Evolutionary conservation across 805 yeast species (phyloP), one percentile per base, ranked within the genome.

Genomic region (Candida khao-thaluensis): DNA sequence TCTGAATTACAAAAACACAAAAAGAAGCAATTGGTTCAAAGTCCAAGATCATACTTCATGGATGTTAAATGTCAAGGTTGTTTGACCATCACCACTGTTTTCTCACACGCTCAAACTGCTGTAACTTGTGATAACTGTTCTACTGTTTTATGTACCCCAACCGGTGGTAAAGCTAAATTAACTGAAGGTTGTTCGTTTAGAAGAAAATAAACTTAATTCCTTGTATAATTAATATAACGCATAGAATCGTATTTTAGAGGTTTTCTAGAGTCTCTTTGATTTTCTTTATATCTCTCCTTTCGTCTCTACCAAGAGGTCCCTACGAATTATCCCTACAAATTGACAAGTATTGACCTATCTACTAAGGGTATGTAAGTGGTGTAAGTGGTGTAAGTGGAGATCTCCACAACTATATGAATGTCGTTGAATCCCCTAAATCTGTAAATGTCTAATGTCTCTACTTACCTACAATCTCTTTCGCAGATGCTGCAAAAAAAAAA

Each of bases 51-150:
- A 48, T 93, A 78, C 83, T 93, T 93, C 85, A 90, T 93, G 96
- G 99, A 93, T 70, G 99, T 93, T 62, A 93, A 91, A 76, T 93
- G 99, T 77, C 98, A 95, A 74, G 98, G 99, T 64, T 93, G 99
- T 80, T 81, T 91, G 72, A 85, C 83, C 83, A 93, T 93, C 79
- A 89, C 99, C 74, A 91, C 97, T 59, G 98, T 93, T 57, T 93
- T 93, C 85, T 91, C 98, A 53, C 99, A 93, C 76, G 98, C 99
- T 58, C 99, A 93, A 81, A 93, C 99, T 63, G 98, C 97, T 64
- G 99, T 93, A 65, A 85, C 96, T 66, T 93, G 99, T 82, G 98
- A 95, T 68, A 82, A 95, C 42, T 93, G 99, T 79, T 83, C 98
- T 57, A 88, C 96, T 56, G 97, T 93, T 54, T 85, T 93, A 69